Percentiles rank a stretch among this genome's conserved stretches.
Evolutionary conservation across 2,329 filamentous ascomycete genomes (phyloP).

Genomic region (Fusarium domesticum): DNA sequence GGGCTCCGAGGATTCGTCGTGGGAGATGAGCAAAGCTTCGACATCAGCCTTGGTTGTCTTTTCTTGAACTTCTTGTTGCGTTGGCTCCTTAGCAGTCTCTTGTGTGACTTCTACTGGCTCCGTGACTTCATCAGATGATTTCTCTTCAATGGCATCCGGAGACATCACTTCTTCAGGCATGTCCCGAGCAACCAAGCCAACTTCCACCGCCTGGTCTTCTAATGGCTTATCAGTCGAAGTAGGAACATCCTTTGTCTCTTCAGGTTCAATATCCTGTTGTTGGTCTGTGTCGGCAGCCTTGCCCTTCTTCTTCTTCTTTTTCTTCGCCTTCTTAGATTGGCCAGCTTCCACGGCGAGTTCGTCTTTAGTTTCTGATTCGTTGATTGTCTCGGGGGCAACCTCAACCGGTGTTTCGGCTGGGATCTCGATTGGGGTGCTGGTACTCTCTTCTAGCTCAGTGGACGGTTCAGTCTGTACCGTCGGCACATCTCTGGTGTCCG

Average conservation of each 20-base stretch:
- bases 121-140: not conserved
- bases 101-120: not conserved
- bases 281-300: not conserved
- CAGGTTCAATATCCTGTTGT: not conserved
- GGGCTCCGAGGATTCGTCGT: not conserved
- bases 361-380: not conserved
- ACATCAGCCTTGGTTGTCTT: too few species aligned
- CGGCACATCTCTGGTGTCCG: not conserved
- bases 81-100: not conserved
- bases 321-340: conserved; percentile 18
- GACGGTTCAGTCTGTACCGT: not conserved
- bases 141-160: not conserved
- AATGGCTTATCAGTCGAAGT: not conserved
- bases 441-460: not conserved
- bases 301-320: conserved; percentile 16
- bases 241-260: not conserved
- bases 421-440: not conserved
- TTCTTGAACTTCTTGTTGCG: not conserved
- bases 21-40: too few species aligned
- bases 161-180: not conserved
- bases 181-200: not conserved
- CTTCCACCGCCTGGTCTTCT: not conserved
- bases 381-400: not conserved
- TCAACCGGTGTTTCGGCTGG: not conserved
- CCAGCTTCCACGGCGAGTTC: not conserved